phyloP scores from a whole-genome alignment of 2,329 filamentous ascomycete species.

The Aspergillus glaucus region DNA sequence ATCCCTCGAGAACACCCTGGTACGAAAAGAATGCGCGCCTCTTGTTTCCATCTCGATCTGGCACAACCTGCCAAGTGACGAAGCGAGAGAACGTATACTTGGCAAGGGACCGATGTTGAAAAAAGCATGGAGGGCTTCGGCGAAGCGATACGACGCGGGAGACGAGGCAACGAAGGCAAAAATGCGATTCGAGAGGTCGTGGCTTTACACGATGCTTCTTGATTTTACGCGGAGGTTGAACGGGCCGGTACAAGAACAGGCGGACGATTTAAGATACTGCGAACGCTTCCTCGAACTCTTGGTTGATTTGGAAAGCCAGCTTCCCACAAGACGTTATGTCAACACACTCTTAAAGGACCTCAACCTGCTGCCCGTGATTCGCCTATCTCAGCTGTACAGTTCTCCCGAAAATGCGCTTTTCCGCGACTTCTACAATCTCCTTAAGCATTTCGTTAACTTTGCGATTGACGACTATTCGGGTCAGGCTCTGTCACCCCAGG shows the following conservation, averaged over 20 bases:
- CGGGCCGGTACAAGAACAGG: slow-evolving; percentile 31
- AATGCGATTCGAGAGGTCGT: slow-evolving; percentile 84
- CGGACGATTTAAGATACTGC: slow-evolving; percentile 71
- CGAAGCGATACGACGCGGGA: slow-evolving; percentile 78
- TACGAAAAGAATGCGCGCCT: slow-evolving; percentile 93
- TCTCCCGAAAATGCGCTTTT: slow-evolving; percentile 69
- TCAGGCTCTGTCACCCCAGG: slow-evolving; percentile 62
- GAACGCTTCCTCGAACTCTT: slow-evolving; percentile 91
- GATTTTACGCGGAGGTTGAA: slow-evolving; percentile 76
- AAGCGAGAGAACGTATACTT: slow-evolving; percentile 64
- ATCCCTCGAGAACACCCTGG: slow-evolving; percentile 78
- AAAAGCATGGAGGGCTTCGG: slow-evolving; percentile 85
- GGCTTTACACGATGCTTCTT: slow-evolving; percentile 80
- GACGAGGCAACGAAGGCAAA: slow-evolving; percentile 73
- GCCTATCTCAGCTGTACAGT: slow-evolving; percentile 70
- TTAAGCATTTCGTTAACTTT: slow-evolving; percentile 83
- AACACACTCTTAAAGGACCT: slow-evolving; percentile 82
- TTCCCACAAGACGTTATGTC: slow-evolving; percentile 89
- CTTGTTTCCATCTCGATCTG: slow-evolving; percentile 91
- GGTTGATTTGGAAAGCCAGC: slow-evolving; percentile 82
- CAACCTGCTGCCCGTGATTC: slow-evolving; percentile 71
- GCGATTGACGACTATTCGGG: slow-evolving; percentile 88
- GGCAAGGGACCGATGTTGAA: slow-evolving; percentile 67
- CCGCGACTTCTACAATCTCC: slow-evolving; percentile 70
- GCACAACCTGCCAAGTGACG: slow-evolving; percentile 82